Base-by-base conservation (phyloP, 2,329 filamentous ascomycete genomes). In the Venturia effusa region DNA sequence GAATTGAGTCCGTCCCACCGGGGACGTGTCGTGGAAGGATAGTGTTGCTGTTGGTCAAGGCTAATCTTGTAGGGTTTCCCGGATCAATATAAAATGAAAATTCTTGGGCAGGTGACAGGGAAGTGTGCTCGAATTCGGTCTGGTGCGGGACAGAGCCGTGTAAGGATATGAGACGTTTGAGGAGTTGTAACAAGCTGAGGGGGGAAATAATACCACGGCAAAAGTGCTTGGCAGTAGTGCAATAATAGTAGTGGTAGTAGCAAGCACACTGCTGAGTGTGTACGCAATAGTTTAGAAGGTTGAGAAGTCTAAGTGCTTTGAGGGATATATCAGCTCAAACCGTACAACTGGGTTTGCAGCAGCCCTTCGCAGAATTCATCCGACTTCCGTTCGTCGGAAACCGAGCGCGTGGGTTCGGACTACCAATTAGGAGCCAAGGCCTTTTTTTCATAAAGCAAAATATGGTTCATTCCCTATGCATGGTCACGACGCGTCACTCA, bases 401-500 rank as follows among this genome's bases (percentile, higher is more conserved):
- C 41, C 6, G 37, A 6, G 37, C 41, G 19, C 41, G 41, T 45
- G 24, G 17, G 1, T 54, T 30, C 24, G 10, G 15, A 30, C 19
- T 8, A 6, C 5, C 15, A 34, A 34, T 34, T n/a, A n/a, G n/a
- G n/a, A n/a, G n/a, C n/a, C n/a, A n/a, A n/a, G n/a, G 30, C 51
- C 7, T 34, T 22, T 11, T n/a, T 17, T 22, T 51, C 51, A 10
- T 34, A 27, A 6, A 8, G 51, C 27, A 17, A 57, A 30, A 34
- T 19, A 19, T 34, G 15, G 13, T 34, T 24, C 19, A 27, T 32
- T 55, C 24, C 24, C 17, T 32, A 32, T 13, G n/a, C 4, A 22
- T 51, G n/a, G n/a, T n/a, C n/a, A n/a, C n/a, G 37, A 15, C 15
- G 13, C 32, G 22, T 17, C 57, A 11, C 59, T 62, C 43, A 97